Base-by-base conservation (phyloP, 2,329 filamentous ascomycete species). In the Epichloe gansuensis region DNA sequence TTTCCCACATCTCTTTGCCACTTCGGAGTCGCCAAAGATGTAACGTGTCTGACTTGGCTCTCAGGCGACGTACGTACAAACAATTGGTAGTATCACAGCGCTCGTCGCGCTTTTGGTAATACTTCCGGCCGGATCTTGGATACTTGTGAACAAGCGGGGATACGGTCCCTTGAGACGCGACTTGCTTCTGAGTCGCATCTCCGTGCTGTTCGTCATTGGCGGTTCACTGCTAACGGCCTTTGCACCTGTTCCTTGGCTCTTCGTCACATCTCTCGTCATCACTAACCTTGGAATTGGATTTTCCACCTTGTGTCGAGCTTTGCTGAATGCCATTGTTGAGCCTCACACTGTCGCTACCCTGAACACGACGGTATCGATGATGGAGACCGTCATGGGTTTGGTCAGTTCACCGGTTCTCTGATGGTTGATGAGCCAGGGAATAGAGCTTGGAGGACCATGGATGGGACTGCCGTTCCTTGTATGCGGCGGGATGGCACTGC, bases 271-370 rank as follows among this genome's bases (percentile, higher is more conserved):
- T 2, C 68, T 80, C 34, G 60, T 74, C 23, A 62, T 75, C 13
- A 68, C 70, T 12, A 71, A 71, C 4, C 54, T 76, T 1, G 76
- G 78, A 0, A 57, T 58, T 13, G 76, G 76, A 5, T 68, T 73
- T 45, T 49, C 58, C 0, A 58, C 71, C 0, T 59, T 78, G 1
- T 60, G 74, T 17, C 69, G 78, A 36, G 74, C 72, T 3, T 61
- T 81, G 6, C 60, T 80, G n/a, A 78, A 74, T 44, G 68, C 70
- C 9, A 59, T 80, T 11, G 74, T 81, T 12, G 75, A 77, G 56
- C 68, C 72, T 23, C 71, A 77, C 53, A 73, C 78, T 4, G 67
- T 79, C 12, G 78, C 75, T 23, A 72, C 73, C 0, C 64, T 80
- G 25, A 81, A 80, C 59, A 75, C 73, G 4, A 64, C 75, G 4